These are phyloP conservation scores for Solanum hybrid DNA, from an alignment of 305 asterid species.

Conservation along the genomic window DNA sequence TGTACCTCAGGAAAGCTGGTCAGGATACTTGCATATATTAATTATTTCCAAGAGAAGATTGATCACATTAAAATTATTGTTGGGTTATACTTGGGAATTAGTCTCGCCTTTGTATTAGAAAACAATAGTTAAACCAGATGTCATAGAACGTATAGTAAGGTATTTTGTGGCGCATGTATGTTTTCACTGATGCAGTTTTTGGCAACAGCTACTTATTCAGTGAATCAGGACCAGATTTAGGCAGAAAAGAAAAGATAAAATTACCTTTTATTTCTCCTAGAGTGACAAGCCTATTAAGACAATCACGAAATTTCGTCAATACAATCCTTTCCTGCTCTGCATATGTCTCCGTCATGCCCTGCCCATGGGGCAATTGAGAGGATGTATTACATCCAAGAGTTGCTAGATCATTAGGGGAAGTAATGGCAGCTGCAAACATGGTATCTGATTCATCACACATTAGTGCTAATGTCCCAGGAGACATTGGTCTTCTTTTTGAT, in stretches of 20 bases:
- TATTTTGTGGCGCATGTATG: background rate
- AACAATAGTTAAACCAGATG: background rate
- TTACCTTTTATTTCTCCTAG: constrained; percentile 83
- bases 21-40: background rate
- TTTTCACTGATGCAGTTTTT: background rate
- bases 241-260: constrained; percentile 12
- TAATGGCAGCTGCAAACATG: constrained; percentile 40
- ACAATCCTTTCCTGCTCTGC: constrained; percentile 87
- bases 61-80: background rate
- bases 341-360: constrained; percentile 49
- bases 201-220: background rate
- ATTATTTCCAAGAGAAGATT: background rate
- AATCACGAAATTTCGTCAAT: constrained; percentile 82
- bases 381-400: constrained; percentile 26
- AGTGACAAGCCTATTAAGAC: constrained; percentile 82
- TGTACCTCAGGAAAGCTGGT: background rate
- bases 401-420: constrained; percentile 43
- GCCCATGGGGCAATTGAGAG: constrained; percentile 46
- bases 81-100: background rate
- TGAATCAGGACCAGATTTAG: background rate
- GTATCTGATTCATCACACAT: constrained; percentile 90
- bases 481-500: constrained; percentile 71
- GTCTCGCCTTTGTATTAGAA: background rate
- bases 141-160: background rate
- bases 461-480: constrained; percentile 92